Conservation (phyloP, 805 yeast species). For the Wickerhamomyces mucosus region DNA sequence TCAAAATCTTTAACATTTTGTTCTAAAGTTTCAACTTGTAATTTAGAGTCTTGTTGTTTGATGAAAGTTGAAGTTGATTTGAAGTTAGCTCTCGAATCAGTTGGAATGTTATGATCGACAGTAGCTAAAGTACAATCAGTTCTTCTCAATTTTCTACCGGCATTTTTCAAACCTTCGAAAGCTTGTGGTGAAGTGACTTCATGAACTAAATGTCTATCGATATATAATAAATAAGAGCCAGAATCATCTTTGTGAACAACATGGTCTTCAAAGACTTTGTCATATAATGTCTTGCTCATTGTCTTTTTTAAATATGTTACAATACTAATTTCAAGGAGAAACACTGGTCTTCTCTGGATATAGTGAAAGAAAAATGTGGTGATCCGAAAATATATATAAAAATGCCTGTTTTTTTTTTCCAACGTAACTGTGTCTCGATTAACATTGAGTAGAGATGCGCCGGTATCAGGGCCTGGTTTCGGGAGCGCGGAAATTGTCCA, state of each 20-base stretch:
- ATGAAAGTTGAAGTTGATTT: constrained; percentile 72
- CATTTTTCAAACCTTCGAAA: constrained; percentile 86
- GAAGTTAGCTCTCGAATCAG: constrained; percentile 73
- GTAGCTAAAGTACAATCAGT: constrained; percentile 90
- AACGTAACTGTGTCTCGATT: too few species aligned
- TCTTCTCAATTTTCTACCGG: constrained; percentile 86
- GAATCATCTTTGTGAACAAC: constrained; percentile 83
- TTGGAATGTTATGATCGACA: constrained; percentile 96
- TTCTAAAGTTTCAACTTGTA: constrained; percentile 89
- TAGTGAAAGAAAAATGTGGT: background rate
- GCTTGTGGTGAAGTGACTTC: constrained; percentile 99
- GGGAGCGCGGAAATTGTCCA: background rate
- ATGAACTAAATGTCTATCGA: constrained; percentile 95
- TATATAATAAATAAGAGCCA: constrained; percentile 79
- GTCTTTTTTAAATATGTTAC: constrained; percentile 8
- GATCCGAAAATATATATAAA: background rate
- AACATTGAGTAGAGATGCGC: constrained; percentile 5
- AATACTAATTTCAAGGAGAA: too few species aligned
- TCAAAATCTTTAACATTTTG: constrained; percentile 85
- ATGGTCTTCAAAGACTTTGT: constrained; percentile 93
- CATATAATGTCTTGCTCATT: constrained; percentile 60
- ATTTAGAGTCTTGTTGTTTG: constrained; percentile 81
- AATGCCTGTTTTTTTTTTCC: background rate
- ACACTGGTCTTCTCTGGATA: too few species aligned
- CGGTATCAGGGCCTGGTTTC: constrained; percentile 1